These are phyloP conservation scores for Phytophthora pisi DNA, from an alignment of 352 stramenopile species.

Conservation along the genomic window DNA sequence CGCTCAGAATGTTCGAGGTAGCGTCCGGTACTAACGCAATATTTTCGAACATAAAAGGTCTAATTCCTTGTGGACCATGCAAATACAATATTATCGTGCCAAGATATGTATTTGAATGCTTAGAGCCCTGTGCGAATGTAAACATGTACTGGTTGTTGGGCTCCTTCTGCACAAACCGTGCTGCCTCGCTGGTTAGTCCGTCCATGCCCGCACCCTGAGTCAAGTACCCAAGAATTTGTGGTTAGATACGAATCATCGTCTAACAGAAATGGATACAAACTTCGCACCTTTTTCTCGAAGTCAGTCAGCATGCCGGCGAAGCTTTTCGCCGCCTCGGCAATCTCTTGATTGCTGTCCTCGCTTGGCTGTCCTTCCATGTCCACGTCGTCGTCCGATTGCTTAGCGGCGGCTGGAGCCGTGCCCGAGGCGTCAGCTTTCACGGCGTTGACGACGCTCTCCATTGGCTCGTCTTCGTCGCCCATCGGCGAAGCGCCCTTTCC, in stretches of 20 bases:
- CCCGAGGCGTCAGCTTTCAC: background rate
- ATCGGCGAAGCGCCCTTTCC: background rate
- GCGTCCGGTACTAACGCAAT: no score
- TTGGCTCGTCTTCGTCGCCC: background rate
- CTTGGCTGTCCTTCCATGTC: background rate
- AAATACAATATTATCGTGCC: no score
- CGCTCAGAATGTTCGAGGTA: no score
- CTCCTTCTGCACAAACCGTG: background rate
- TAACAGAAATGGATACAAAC: background rate
- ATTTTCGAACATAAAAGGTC: no score
- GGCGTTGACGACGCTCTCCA: background rate
- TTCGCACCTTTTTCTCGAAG: background rate
- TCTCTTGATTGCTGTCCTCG: background rate
- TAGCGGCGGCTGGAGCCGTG: background rate
- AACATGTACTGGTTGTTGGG: constrained; percentile 1
- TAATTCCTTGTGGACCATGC: no score
- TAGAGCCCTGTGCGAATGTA: background rate
- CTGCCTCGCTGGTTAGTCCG: background rate
- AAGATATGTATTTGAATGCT: background rate
- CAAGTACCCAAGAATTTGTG: background rate
- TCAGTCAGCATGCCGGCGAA: background rate
- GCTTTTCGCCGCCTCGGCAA: background rate
- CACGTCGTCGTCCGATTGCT: background rate
- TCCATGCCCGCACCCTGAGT: background rate
- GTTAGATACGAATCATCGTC: background rate